Percentiles rank a stretch among this genome's conserved stretches.
These are phyloP conservation scores for Lumnitzera littorea DNA, from an alignment of 345 rosid genomes.

Conservation along the genomic window DNA sequence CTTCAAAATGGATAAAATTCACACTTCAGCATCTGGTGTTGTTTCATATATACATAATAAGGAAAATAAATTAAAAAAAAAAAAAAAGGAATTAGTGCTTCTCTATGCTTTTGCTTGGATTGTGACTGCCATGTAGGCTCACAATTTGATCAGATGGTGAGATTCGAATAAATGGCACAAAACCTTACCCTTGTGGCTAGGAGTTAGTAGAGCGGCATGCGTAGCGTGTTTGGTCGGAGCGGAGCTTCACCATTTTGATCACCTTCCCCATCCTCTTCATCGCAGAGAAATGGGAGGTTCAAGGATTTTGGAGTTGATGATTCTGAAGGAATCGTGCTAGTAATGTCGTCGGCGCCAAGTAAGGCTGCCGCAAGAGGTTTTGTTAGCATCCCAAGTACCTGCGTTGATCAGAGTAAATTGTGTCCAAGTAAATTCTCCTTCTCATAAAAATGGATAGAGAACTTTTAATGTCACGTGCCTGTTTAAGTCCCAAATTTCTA, in stretches of 20 bases:
- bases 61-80: too few relatives aligned
- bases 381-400: conserved; percentile 34
- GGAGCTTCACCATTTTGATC: neutral
- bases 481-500: too few relatives aligned
- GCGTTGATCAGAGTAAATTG: neutral
- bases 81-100: neutral
- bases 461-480: too few relatives aligned
- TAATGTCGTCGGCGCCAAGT: conserved; percentile 15
- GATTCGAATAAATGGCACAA: conserved; percentile 15
- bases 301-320: conserved; percentile 26
- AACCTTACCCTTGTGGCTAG: neutral
- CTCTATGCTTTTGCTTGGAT: neutral
- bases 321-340: conserved; percentile 13
- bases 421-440: neutral
- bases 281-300: conserved; percentile 19
- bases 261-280: conserved; percentile 7
- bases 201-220: neutral
- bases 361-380: conserved; percentile 30
- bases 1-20: conserved; percentile 2
- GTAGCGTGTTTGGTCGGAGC: neutral
- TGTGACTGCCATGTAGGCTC: conserved; percentile 10
- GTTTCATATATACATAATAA: conserved; percentile 4
- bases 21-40: neutral
- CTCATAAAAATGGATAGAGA: too few relatives aligned
- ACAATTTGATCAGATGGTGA: conserved; percentile 19